phyloP scores from a whole-genome alignment of 805 yeast genomes.

The Wickerhamiella sorbophila region DNA sequence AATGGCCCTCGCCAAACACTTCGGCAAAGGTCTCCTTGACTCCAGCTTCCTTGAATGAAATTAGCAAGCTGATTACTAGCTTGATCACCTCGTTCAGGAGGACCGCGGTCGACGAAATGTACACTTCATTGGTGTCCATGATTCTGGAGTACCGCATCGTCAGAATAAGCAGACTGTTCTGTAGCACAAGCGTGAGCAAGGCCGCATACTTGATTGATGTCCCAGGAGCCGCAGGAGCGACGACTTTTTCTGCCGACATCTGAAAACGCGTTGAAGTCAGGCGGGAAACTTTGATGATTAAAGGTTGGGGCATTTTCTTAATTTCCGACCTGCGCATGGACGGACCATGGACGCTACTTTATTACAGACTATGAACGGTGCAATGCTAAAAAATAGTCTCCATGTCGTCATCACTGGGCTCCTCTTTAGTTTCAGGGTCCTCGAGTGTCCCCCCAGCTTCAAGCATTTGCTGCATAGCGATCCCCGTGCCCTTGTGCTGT shows the following conservation, averaged over 20 bases:
- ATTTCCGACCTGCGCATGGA: too few species aligned
- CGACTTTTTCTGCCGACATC: not conserved
- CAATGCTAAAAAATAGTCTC: slow-evolving; percentile 44
- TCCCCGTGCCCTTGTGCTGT: slow-evolving; percentile 28
- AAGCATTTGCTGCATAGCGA: slow-evolving; percentile 18
- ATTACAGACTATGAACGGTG: too few species aligned
- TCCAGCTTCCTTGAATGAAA: slow-evolving; percentile 19
- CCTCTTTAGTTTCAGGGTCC: slow-evolving; percentile 53
- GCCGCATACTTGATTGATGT: slow-evolving; percentile 22
- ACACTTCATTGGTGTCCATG: slow-evolving; percentile 24
- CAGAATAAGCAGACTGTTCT: slow-evolving; percentile 28
- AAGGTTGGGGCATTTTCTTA: too few species aligned
- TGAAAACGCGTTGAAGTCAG: too few species aligned
- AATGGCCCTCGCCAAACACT: slow-evolving; percentile 26
- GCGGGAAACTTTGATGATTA: too few species aligned
- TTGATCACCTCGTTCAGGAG: slow-evolving; percentile 28
- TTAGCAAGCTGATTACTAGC: slow-evolving; percentile 21
- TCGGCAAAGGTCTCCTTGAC: slow-evolving; percentile 17
- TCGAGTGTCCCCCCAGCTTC: slow-evolving; percentile 19
- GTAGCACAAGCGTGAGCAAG: slow-evolving; percentile 27
- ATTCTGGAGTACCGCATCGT: slow-evolving; percentile 32
- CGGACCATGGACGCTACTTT: too few species aligned
- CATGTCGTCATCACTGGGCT: slow-evolving; percentile 40
- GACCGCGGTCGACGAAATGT: slow-evolving; percentile 30
- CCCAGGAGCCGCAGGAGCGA: not conserved